phyloP scores from a whole-genome alignment of 768 basidiomycete genomes.

The Amyloporia xantha region DNA sequence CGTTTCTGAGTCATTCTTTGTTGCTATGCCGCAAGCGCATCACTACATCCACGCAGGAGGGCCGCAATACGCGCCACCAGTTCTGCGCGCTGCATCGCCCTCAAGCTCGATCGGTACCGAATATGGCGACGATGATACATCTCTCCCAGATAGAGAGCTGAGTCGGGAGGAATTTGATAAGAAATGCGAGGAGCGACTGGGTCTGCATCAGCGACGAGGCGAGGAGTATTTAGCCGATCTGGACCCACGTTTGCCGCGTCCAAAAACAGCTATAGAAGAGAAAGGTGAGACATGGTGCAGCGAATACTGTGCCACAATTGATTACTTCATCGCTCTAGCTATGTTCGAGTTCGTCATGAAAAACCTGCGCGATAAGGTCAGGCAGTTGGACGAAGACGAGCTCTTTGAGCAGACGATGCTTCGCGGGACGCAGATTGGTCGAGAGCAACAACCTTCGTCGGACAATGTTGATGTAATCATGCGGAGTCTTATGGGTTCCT shows the following conservation, averaged over 20 bases:
- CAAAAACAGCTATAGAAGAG: slow-evolving; percentile 30
- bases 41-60: slow-evolving; percentile 6
- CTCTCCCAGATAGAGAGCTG: slow-evolving; percentile 32
- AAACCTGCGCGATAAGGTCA: slow-evolving; percentile 31
- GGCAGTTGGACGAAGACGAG: slow-evolving; percentile 38
- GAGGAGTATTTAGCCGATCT: slow-evolving; percentile 30
- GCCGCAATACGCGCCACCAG: slow-evolving; percentile 34
- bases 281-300: slow-evolving; percentile 23
- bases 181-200: slow-evolving; percentile 29
- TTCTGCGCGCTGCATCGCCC: slow-evolving; percentile 41
- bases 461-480: slow-evolving; percentile 35
- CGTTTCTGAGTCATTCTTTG: no score
- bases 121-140: slow-evolving; percentile 42
- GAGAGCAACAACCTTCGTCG: slow-evolving; percentile 30
- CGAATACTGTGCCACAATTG: background rate
- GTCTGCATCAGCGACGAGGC: slow-evolving; percentile 29
- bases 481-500: slow-evolving; percentile 31
- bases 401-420: slow-evolving; percentile 33
- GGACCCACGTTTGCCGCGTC: slow-evolving; percentile 26
- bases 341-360: slow-evolving; percentile 32
- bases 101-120: slow-evolving; percentile 41
- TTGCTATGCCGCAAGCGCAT: slow-evolving; percentile 12
- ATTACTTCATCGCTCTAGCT: slow-evolving; percentile 16
- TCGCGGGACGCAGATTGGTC: slow-evolving; percentile 29
- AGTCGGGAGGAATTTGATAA: slow-evolving; percentile 30